Conservation (phyloP, 164 flowering plant species). For the Chloranthus sessilifolius region DNA sequence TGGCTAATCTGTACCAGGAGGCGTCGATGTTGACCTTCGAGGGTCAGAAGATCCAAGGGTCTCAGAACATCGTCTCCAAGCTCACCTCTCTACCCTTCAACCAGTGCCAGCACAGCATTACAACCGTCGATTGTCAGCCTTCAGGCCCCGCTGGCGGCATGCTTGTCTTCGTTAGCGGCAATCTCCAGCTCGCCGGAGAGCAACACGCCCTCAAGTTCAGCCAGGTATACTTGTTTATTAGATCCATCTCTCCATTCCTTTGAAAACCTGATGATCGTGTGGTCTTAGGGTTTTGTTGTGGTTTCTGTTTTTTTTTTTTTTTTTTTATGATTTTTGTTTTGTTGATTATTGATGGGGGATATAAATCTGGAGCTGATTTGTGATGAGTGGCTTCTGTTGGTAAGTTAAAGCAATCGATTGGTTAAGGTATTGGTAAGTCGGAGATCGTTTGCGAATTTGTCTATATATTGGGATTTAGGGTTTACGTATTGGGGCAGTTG, state of each 20-base stretch:
- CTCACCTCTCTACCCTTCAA: conserved; percentile 68
- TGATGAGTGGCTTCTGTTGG: no score
- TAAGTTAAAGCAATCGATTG: no score
- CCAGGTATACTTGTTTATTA: conserved; percentile 39
- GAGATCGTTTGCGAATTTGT: no score
- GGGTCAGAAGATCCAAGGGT: conserved; percentile 78
- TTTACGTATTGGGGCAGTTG: no score
- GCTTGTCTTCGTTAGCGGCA: conserved; percentile 83
- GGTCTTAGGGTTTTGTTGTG: not conserved
- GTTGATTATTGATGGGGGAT: not conserved
- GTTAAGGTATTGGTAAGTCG: no score
- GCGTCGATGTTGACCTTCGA: conserved; percentile 79
- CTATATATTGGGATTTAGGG: no score
- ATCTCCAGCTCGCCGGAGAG: conserved; percentile 78
- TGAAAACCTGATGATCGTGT: no score
- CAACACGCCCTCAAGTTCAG: conserved; percentile 87
- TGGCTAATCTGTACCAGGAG: conserved; percentile 68
- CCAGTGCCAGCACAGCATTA: conserved; percentile 71
- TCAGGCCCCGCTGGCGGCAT: conserved; percentile 75
- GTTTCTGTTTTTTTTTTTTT: not conserved
- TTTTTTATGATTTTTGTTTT: not conserved
- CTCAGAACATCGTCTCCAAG: conserved; percentile 59
- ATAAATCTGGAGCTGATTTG: not conserved
- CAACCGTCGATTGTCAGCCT: conserved; percentile 90
- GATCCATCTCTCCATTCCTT: not conserved